Evolutionary conservation across 495 filamentous ascomycete genomes (phyloP).

Genomic region (Xylaria bambusicola): DNA sequence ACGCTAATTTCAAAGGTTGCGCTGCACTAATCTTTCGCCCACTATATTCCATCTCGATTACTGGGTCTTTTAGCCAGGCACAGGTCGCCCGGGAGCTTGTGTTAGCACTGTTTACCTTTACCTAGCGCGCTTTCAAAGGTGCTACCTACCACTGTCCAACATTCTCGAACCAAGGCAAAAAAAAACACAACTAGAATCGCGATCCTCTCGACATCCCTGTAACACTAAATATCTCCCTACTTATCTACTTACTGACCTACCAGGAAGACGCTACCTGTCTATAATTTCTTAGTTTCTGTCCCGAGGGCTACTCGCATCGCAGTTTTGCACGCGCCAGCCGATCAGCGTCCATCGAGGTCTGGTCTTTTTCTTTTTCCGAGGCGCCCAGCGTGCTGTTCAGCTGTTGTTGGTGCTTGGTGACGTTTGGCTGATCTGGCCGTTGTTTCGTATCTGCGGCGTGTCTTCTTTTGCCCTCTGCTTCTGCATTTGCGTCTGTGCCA

Average conservation of each 20-base stretch:
- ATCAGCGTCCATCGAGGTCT: too few species aligned
- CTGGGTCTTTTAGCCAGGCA: too few species aligned
- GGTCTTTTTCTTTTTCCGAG: too few species aligned
- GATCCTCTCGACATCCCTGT: background rate
- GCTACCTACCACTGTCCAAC: background rate
- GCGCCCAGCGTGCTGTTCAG: too few species aligned
- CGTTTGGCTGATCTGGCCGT: background rate
- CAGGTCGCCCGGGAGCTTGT: background rate
- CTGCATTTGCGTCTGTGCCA: background rate
- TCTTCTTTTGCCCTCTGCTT: background rate
- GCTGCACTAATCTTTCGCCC: slow-evolving; percentile 4
- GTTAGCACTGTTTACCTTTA: background rate
- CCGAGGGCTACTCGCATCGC: too few species aligned
- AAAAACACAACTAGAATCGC: background rate
- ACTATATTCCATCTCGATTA: too few species aligned
- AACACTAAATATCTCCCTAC: too few species aligned
- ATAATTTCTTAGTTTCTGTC: too few species aligned
- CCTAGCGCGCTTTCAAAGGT: too few species aligned
- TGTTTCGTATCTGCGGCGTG: background rate
- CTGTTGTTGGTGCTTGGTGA: too few species aligned
- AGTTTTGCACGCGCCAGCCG: too few species aligned
- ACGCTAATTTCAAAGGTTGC: slow-evolving; percentile 8
- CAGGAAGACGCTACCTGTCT: background rate
- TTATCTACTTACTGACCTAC: background rate
- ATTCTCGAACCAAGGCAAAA: background rate